These are phyloP conservation scores for Xerocomus potaroensis DNA, from an alignment of 768 basidiomycete species.

Conservation along the genomic window DNA sequence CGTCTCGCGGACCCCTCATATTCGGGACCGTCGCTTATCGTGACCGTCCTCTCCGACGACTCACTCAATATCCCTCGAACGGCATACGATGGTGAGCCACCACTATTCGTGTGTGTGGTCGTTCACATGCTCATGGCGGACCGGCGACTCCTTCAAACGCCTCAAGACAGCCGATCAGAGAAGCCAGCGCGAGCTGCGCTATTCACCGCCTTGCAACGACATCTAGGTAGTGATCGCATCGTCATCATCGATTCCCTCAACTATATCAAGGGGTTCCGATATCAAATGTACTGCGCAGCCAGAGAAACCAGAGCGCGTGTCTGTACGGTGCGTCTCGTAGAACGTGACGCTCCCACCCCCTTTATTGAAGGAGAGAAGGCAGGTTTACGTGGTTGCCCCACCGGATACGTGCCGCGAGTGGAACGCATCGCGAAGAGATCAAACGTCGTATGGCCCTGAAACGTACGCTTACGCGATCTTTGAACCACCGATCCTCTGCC, in stretches of 20 bases:
- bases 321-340: conserved; percentile 67
- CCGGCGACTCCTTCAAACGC: too few species aligned
- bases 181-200: conserved; percentile 84
- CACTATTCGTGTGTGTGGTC: too few species aligned
- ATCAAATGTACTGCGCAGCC: conserved; percentile 96
- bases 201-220: conserved; percentile 78
- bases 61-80: conserved; percentile 55
- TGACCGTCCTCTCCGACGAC: conserved; percentile 69
- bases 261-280: conserved; percentile 98
- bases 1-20: conserved; percentile 49
- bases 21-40: conserved; percentile 44
- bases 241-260: conserved; percentile 90
- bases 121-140: too few species aligned
- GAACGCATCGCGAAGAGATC: conserved; percentile 55
- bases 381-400: conserved; percentile 75
- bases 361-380: conserved; percentile 19
- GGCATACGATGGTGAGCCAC: conserved; percentile 68
- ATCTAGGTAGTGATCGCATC: conserved; percentile 66
- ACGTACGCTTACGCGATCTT: conserved; percentile 48
- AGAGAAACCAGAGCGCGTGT: conserved; percentile 80
- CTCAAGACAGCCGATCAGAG: conserved; percentile 70
- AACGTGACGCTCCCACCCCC: neutral
- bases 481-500: neutral
- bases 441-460: conserved; percentile 52
- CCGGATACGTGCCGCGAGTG: conserved; percentile 74